A percentile compares a stretch with the other conserved stretches of the same genome.
phyloP scores from a whole-genome alignment of 2,329 filamentous ascomycete species.

The Metarhizium guizhouense region DNA sequence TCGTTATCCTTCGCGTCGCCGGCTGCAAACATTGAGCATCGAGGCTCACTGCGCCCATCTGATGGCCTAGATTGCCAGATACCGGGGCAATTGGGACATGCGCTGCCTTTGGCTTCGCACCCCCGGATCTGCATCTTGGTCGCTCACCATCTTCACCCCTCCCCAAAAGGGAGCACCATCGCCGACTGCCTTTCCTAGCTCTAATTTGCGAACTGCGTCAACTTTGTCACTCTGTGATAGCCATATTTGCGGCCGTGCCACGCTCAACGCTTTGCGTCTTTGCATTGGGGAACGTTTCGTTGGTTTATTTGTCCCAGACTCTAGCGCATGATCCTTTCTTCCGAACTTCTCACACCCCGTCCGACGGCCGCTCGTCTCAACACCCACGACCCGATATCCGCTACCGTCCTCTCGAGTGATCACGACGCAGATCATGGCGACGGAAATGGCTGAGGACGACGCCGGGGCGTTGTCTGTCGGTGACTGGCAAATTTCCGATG shows the following conservation, averaged over 20 bases:
- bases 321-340: slow-evolving; percentile 9
- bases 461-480: slow-evolving; percentile 24
- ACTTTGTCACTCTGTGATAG: background rate
- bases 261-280: background rate
- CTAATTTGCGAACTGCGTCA: background rate
- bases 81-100: slow-evolving; percentile 30
- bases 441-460: slow-evolving; percentile 36
- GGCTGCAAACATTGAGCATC: slow-evolving; percentile 9
- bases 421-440: slow-evolving; percentile 19
- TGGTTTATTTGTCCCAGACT: background rate
- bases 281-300: background rate
- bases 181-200: background rate
- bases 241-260: background rate
- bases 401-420: background rate
- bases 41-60: slow-evolving; percentile 16
- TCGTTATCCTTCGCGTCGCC: slow-evolving; percentile 2
- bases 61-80: slow-evolving; percentile 26
- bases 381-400: background rate
- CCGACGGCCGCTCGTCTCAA: slow-evolving; percentile 4
- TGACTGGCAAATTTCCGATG: slow-evolving; percentile 27
- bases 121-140: slow-evolving; percentile 16
- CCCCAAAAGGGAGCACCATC: background rate
- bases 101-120: slow-evolving; percentile 25
- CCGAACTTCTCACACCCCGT: background rate
- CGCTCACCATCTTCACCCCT: slow-evolving; percentile 2